Evolutionary conservation across 2,329 filamentous ascomycete genomes (phyloP), one percentile per base, ranked within the genome.

Genomic region (Nigrospora sphaerica): DNA sequence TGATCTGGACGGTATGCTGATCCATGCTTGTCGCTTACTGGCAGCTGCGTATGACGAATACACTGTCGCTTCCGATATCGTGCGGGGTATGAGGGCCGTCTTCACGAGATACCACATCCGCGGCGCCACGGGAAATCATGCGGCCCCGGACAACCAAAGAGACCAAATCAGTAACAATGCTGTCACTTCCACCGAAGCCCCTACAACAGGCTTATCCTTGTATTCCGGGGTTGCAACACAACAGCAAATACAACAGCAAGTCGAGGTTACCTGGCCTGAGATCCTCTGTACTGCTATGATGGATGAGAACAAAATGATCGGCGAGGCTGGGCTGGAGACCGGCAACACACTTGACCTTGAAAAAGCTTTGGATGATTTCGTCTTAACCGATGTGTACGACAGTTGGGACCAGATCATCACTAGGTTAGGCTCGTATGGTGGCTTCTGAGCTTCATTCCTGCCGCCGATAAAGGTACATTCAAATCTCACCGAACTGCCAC

Each of bases 381-480:
- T 42, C 1, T 39, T 48, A 19, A 46, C 50, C 13, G 32, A 46
- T 17, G 34, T 46, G 9, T 59, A 55, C 54, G 49, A 54, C 37
- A 52, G 55, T 17, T 56, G 54, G 46, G 55, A 57, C 19, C 51
- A 58, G 31, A 37, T 59, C 1, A 56, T 59, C 14, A 49, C 56
- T 2, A 54, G 49, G 7, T 45, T 58, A n/a, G 57, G 58, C 34
- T 44, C 48, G 1, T 58, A 52, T 17, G 56, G 48, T 14, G 56
- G 52, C 19, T 23, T 23, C 19, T 23, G 19, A 23, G 19, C 19
- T 4, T 23, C 4, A 23, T 23, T 23, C 19, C 19, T 23, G 19
- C 4, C 6, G 19, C 19, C 19, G 19, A 23, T 23, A 4, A 23
- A 23, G 19, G 19, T 23, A 23, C 19, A 6, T 4, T 23, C 6